phyloP scores from a whole-genome alignment of 306 rosid species.

The Nissolia schottii region DNA sequence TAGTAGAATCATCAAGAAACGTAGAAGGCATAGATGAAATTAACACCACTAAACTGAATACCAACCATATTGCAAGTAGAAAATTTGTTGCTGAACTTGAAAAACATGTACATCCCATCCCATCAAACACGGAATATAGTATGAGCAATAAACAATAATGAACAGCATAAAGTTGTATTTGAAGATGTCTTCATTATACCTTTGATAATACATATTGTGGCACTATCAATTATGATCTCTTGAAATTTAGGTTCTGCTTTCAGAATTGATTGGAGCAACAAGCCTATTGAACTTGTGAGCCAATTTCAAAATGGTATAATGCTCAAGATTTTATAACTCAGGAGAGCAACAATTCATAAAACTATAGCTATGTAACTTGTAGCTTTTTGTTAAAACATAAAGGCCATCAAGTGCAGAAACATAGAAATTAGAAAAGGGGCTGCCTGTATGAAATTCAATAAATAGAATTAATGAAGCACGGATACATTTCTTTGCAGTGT shows the following conservation, averaged over 20 bases:
- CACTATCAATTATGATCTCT: background rate
- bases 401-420: background rate
- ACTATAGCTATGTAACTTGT: background rate
- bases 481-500: no score
- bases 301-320: background rate
- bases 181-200: background rate
- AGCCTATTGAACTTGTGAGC: background rate
- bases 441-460: background rate
- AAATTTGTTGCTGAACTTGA: background rate
- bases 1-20: conserved; percentile 14
- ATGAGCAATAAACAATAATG: background rate
- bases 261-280: background rate
- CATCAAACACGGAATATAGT: background rate
- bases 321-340: background rate
- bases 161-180: background rate
- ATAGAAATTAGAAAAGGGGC: background rate
- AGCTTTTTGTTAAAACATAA: background rate
- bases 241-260: background rate
- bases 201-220: background rate
- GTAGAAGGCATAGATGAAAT: background rate
- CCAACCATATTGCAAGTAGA: background rate
- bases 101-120: background rate
- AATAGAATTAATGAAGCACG: no score
- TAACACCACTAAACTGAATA: background rate
- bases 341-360: background rate